Percentiles rank a stretch among this genome's conserved stretches.
Evolutionary conservation across 1,284 basidiomycete genomes (phyloP).

Genomic region (Afroboletus lepidellus): DNA sequence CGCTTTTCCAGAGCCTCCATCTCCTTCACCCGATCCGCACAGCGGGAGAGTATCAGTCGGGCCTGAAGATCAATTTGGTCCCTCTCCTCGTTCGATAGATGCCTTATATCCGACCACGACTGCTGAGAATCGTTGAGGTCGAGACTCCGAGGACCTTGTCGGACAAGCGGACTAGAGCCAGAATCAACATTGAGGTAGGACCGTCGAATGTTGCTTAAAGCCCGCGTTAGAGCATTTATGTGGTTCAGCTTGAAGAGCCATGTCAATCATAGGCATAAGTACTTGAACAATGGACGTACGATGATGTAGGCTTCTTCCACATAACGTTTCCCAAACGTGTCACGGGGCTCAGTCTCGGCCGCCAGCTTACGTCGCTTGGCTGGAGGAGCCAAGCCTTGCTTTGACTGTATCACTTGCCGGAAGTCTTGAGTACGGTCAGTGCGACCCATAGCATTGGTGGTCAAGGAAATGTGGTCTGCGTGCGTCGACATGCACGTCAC

Average conservation of each 20-base stretch:
- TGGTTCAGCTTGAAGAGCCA: constrained; percentile 56
- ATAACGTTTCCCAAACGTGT: constrained; percentile 61
- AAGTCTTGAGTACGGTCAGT: constrained; percentile 63
- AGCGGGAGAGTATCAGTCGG: constrained; percentile 76
- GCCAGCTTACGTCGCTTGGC: constrained; percentile 52
- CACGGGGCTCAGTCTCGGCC: constrained; percentile 36
- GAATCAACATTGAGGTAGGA: constrained; percentile 79
- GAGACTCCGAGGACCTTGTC: constrained; percentile 50
- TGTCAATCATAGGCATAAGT: constrained; percentile 3
- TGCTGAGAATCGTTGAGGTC: constrained; percentile 54
- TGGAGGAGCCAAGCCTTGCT: constrained; percentile 42
- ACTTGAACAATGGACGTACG: constrained; percentile 42
- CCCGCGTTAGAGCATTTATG: constrained; percentile 65
- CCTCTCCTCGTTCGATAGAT: constrained; percentile 81
- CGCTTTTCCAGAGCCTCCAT: constrained; percentile 85
- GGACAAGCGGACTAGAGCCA: constrained; percentile 46
- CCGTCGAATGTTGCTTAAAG: constrained; percentile 68
- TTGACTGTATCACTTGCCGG: constrained; percentile 48
- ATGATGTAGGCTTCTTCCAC: constrained; percentile 71
- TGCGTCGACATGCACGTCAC: constrained; percentile 14
- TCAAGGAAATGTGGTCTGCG: background rate
- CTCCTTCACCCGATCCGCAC: constrained; percentile 80
- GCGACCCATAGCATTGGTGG: constrained; percentile 42
- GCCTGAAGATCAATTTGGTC: constrained; percentile 91
- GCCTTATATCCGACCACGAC: constrained; percentile 65